phyloP scores from a whole-genome alignment of 169 alveolate genomes.

The Plasmodium adleri region DNA sequence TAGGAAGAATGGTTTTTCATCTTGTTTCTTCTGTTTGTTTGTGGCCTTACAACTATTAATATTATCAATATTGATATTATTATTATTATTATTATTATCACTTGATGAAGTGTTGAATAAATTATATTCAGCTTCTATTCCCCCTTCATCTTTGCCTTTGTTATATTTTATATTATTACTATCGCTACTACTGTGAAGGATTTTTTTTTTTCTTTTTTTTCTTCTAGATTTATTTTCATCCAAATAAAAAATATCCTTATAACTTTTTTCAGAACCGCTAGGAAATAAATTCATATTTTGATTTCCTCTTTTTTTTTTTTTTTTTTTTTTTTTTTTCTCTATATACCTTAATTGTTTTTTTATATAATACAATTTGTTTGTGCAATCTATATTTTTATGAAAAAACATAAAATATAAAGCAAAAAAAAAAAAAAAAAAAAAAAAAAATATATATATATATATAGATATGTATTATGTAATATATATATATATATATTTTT shows the following conservation, averaged over 20 bases:
- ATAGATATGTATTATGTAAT: too few relatives aligned
- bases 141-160: background rate
- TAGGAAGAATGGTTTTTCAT: background rate
- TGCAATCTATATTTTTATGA: too few relatives aligned
- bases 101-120: conserved; percentile 13
- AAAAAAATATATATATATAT: too few relatives aligned
- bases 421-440: too few relatives aligned
- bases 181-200: background rate
- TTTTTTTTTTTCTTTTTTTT: conserved; percentile 14
- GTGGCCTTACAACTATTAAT: background rate
- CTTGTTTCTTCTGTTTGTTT: background rate
- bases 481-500: too few relatives aligned
- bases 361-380: too few relatives aligned
- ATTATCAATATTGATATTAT: background rate
- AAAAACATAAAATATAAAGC: too few relatives aligned
- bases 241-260: background rate
- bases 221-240: background rate
- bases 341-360: too few relatives aligned
- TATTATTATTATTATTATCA: background rate
- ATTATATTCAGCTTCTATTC: background rate
- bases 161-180: background rate
- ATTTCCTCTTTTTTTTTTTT: background rate
- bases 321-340: too few relatives aligned
- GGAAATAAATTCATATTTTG: conserved; percentile 18
- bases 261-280: conserved; percentile 7